Percentiles rank a stretch among this genome's conserved stretches.
These are phyloP conservation scores for Podila epicladia DNA, from an alignment of 192 early-diverging fungal species.

Conservation along the genomic window DNA sequence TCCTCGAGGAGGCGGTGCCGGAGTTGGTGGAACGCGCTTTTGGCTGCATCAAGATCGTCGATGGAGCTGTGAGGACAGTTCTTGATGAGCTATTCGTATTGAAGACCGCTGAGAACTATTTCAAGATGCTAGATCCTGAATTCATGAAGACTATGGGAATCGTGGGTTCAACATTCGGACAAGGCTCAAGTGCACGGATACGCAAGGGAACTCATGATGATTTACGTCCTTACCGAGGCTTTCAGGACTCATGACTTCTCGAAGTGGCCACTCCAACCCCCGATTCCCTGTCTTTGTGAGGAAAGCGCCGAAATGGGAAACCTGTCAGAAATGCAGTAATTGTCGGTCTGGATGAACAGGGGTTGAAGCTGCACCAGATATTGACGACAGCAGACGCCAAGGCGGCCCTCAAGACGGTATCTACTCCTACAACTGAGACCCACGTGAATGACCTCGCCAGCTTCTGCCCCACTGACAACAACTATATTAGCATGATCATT, in stretches of 20 bases:
- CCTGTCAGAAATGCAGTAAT: slow-evolving; percentile 1
- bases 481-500: slow-evolving; percentile 19
- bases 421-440: not conserved
- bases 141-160: slow-evolving; percentile 10
- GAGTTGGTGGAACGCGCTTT: slow-evolving; percentile 15
- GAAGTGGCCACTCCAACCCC: slow-evolving; percentile 2
- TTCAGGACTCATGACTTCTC: slow-evolving; percentile 6
- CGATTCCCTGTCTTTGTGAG: slow-evolving; percentile 2
- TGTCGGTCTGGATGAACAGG: slow-evolving; percentile 14
- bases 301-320: not conserved
- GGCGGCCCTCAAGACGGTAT: slow-evolving; percentile 6
- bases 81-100: slow-evolving; percentile 17
- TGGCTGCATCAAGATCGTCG: slow-evolving; percentile 16
- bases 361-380: slow-evolving; percentile 8
- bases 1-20: slow-evolving; percentile 2
- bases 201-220: slow-evolving; percentile 19
- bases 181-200: slow-evolving; percentile 5
- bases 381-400: not conserved
- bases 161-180: not conserved
- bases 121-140: slow-evolving; percentile 5
- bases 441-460: slow-evolving; percentile 1
- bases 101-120: slow-evolving; percentile 18
- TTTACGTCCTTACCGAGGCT: slow-evolving; percentile 5
- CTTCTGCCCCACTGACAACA: slow-evolving; percentile 16
- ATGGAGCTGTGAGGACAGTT: slow-evolving; percentile 3